Evolutionary conservation across 495 filamentous ascomycete genomes (phyloP).

Genomic region (Schizothecium vesticola): DNA sequence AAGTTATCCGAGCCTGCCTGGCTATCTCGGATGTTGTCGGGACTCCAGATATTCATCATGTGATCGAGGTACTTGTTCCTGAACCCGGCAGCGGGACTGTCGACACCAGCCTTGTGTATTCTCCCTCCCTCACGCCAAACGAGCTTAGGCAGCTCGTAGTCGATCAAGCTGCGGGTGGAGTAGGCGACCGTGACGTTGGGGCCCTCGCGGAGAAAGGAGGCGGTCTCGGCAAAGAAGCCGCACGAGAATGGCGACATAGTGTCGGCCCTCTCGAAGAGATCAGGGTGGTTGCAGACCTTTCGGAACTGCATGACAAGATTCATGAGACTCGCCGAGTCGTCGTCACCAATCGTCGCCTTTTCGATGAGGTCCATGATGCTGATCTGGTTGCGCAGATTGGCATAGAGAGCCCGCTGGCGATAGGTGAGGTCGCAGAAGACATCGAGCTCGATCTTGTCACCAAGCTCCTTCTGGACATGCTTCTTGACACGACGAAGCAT

Average conservation of each 20-base stretch:
- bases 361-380: constrained; percentile 98
- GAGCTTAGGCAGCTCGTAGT: constrained; percentile 74
- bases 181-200: constrained; percentile 73
- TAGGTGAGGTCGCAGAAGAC: constrained; percentile 97
- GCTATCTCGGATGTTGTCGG: constrained; percentile 65
- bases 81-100: constrained; percentile 73
- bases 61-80: constrained; percentile 65
- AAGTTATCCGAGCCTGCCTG: constrained; percentile 58
- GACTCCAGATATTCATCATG: constrained; percentile 82
- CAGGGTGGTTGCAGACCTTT: constrained; percentile 98
- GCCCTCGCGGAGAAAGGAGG: constrained; percentile 88
- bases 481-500: constrained; percentile 99
- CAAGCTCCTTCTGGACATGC: constrained; percentile 96
- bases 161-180: constrained; percentile 79
- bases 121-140: constrained; percentile 72
- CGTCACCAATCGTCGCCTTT: constrained; percentile 90
- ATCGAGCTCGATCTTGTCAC: constrained; percentile 96
- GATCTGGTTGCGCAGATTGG: constrained; percentile 87
- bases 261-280: constrained; percentile 92
- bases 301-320: constrained; percentile 99
- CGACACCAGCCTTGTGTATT: constrained; percentile 66
- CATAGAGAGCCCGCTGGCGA: constrained; percentile 91
- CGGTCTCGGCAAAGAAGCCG: constrained; percentile 85
- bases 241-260: constrained; percentile 79
- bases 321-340: constrained; percentile 95